A percentile compares a stretch with the other conserved stretches of the same genome.
Evolutionary conservation across 805 yeast genomes (phyloP).

Genomic region (Schwanniomyces yamadae): DNA sequence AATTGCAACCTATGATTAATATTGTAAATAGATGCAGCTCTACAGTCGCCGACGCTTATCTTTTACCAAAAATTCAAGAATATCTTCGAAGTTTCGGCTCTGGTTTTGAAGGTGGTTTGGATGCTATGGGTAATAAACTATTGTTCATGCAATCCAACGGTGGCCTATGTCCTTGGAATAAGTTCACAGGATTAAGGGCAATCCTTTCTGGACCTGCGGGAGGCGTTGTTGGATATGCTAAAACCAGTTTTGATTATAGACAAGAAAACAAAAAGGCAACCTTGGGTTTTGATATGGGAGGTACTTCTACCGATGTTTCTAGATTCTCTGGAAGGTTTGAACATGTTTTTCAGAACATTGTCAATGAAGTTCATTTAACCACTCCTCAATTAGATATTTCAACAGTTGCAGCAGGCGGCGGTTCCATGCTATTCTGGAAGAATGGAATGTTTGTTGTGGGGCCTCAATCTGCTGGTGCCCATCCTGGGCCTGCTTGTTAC

Average conservation of each 20-base stretch:
- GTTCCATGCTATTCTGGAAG: constrained; percentile 28
- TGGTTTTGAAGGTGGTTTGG: constrained; percentile 34
- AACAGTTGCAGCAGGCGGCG: constrained; percentile 44
- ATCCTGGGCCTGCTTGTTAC: constrained; percentile 89
- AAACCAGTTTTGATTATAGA: constrained; percentile 59
- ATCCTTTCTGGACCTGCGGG: constrained; percentile 94
- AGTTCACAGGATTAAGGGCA: constrained; percentile 79
- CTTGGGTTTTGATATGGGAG: constrained; percentile 42
- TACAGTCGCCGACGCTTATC: constrained; percentile 37
- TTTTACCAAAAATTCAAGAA: constrained; percentile 30
- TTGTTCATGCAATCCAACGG: constrained; percentile 95
- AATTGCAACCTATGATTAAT: constrained; percentile 35
- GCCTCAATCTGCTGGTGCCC: constrained; percentile 83
- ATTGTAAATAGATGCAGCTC: constrained; percentile 33
- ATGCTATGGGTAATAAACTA: constrained; percentile 46
- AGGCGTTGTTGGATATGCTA: constrained; percentile 87
- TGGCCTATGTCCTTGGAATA: constrained; percentile 75
- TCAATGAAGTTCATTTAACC: constrained; percentile 41
- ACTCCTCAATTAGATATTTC: constrained; percentile 45
- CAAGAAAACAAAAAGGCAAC: constrained; percentile 14
- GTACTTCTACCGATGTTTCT: constrained; percentile 46
- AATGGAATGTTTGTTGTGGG: constrained; percentile 62
- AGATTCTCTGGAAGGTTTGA: constrained; percentile 38
- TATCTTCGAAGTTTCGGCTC: constrained; percentile 29
- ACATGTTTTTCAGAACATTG: constrained; percentile 45